Conservation (phyloP, 129 eudicot genomes). For the Escallonia herrerae region DNA sequence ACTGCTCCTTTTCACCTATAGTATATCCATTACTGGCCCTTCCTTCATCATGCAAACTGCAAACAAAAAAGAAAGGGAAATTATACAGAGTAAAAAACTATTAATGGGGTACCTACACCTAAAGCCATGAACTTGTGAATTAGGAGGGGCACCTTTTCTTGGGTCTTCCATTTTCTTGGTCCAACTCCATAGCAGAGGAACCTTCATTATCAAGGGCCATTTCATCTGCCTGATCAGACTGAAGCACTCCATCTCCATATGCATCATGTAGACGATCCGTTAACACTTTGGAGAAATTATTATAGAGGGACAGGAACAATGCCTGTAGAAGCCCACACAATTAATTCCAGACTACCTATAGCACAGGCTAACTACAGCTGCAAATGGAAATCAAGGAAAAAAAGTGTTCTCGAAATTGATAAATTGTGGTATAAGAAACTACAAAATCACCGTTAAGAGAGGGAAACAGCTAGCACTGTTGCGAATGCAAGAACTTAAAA, state of each 20-base stretch:
- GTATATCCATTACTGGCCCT: constrained; percentile 28
- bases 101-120: neutral
- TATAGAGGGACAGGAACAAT: constrained; percentile 61
- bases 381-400: no score
- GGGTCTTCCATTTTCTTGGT: constrained; percentile 55
- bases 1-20: constrained; percentile 72
- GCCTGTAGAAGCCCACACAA: constrained; percentile 34
- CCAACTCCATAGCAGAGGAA: constrained; percentile 65
- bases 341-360: neutral
- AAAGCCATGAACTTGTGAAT: neutral
- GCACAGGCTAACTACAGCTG: no score
- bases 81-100: neutral
- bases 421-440: no score
- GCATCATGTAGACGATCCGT: constrained; percentile 53
- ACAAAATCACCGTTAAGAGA: no score
- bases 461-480: no score
- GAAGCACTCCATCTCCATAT: constrained; percentile 40
- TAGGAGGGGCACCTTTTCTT: constrained; percentile 39
- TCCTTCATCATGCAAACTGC: constrained; percentile 27
- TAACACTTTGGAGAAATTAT: constrained; percentile 57
- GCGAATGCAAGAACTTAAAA: no score
- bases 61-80: neutral
- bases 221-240: constrained; percentile 41
- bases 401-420: no score
- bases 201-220: constrained; percentile 86